Base-by-base conservation (phyloP, 176 grass and related monocot species). In the Musa troglodytarum region DNA sequence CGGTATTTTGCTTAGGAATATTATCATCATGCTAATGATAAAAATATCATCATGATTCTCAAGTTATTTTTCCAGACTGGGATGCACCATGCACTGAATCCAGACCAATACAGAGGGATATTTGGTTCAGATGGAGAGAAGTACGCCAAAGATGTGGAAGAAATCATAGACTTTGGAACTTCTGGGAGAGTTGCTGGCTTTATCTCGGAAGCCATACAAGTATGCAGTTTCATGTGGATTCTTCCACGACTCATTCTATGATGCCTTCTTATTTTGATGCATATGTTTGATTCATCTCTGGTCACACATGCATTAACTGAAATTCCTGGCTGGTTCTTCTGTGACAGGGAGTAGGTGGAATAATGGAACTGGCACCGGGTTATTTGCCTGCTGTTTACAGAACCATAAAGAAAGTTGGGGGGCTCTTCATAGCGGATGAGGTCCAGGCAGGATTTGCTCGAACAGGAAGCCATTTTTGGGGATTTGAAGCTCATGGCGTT, bases 201-300 rank as follows among this genome's bases (percentile, higher is more conserved):
- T 75, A 96, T 96, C 78, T 89, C 92, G 50, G 92, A 96, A 87
- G 86, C 92, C 65, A 96, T 96, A 85, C 92, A 96, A 77, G 92
- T 89, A 86, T 77, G 73, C 52, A 24, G 50, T 54, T 23, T 73
- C 50, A 7, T 43, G 6, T 43, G 4, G 34, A 43, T 43, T 43
- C 34, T 43, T 43, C 34, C 34, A 43, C 0, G 34, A 34, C 29
- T 34, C 29, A 34, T 43, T 43, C 34, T 43, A 55, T 26, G 11
- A 2, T 1, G 15, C 20, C 52, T 12, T 14, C 54, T 10, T 54
- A 25, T 74, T 21, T 28, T 54, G 9, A 53, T 73, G 14, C 55
- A 3, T 4, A 24, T 22, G 23, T 16, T 74, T 74, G 34, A 43
- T 43, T 3, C 29, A 43, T 43, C 34, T 43, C 34, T 43, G 34